Evolutionary conservation across 768 basidiomycete genomes (phyloP).

Genomic region (Boletellus emodensis): DNA sequence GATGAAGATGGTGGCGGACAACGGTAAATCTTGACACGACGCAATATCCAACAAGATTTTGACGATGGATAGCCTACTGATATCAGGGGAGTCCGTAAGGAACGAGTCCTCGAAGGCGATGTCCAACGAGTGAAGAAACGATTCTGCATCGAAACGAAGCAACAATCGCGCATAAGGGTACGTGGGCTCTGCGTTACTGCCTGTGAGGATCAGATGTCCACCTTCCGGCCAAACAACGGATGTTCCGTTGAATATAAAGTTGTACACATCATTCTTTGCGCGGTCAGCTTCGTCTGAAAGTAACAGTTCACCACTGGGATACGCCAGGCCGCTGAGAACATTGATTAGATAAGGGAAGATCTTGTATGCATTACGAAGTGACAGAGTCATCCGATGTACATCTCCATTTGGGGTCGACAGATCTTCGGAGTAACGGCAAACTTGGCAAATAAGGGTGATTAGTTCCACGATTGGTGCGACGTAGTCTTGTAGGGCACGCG

Average conservation of each 20-base stretch:
- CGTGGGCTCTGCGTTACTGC: constrained; percentile 71
- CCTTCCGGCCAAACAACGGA: constrained; percentile 78
- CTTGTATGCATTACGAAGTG: constrained; percentile 79
- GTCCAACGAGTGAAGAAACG: constrained; percentile 90
- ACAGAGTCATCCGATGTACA: constrained; percentile 12
- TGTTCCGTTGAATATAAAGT: constrained; percentile 79
- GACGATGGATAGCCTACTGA: constrained; percentile 77
- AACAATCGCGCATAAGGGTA: constrained; percentile 87
- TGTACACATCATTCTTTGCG: constrained; percentile 74
- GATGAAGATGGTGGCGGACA: constrained; percentile 73
- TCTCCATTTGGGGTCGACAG: constrained; percentile 5
- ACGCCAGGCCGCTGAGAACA: constrained; percentile 75
- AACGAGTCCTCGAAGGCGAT: constrained; percentile 92
- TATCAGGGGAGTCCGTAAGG: constrained; percentile 64
- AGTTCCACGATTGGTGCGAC: constrained; percentile 86
- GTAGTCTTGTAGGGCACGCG: constrained; percentile 81
- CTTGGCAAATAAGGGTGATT: constrained; percentile 65
- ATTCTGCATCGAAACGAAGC: constrained; percentile 87
- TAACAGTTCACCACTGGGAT: constrained; percentile 79
- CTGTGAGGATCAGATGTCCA: constrained; percentile 70
- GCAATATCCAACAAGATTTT: constrained; percentile 81
- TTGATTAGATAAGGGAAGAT: constrained; percentile 85
- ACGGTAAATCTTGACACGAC: constrained; percentile 46
- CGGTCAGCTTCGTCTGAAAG: constrained; percentile 56
- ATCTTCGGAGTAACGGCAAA: constrained; percentile 2